A percentile compares a stretch with the other conserved stretches of the same genome.
Conservation (phyloP, 495 filamentous ascomycete species). For the Neurospora sp. region DNA sequence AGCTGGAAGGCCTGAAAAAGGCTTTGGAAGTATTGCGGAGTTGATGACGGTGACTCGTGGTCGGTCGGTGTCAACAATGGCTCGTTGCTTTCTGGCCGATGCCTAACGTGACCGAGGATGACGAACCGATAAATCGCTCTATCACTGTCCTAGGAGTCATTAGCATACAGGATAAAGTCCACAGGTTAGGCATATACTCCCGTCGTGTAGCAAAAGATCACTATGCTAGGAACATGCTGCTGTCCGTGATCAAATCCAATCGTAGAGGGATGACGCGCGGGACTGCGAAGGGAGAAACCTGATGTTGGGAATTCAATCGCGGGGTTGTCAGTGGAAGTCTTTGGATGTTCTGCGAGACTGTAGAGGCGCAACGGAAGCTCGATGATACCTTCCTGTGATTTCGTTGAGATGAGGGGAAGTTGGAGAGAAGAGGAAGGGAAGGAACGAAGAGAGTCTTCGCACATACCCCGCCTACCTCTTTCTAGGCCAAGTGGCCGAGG, state of each 20-base stretch:
- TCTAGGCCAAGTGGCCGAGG: not conserved
- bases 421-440: not conserved
- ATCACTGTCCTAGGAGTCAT: no score
- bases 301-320: not conserved
- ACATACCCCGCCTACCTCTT: not conserved
- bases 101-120: no score
- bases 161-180: no score
- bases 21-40: constrained; percentile 16
- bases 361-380: no score
- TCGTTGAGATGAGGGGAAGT: not conserved
- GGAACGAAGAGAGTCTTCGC: not conserved
- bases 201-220: no score
- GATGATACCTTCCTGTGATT: not conserved
- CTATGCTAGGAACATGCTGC: no score
- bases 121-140: no score
- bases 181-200: no score
- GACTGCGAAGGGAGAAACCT: not conserved
- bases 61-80: not conserved
- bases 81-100: not conserved
- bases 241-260: no score
- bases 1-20: constrained; percentile 18
- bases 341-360: no score
- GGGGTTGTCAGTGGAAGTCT: no score
- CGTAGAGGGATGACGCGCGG: no score
- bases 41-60: not conserved